Evolutionary conservation across 805 yeast species (phyloP), one percentile per base, ranked within the genome.

Genomic region (Nematodospora valgi): DNA sequence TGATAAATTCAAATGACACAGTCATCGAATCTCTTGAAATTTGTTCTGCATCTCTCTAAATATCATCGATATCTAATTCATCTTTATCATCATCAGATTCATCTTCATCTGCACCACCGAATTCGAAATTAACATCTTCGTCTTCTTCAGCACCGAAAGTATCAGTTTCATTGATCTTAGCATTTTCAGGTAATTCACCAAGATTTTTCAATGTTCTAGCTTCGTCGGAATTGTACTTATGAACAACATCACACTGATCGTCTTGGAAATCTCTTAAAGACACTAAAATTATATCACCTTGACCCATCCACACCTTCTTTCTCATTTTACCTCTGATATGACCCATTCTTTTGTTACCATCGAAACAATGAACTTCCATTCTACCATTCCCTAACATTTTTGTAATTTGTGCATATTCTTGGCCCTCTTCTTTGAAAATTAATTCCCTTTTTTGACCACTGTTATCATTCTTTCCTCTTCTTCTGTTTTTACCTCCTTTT

Each of bases 291-390:
- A 93, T 93, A 62, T 93, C 99, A 71, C 98, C 98, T 64, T 88
- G 98, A 31, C 86, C 86, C 87, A 93, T 89, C 99, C 99, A 93
- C 43, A 93, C 98, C 78, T 91, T 93, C 82, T 93, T 93, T 78
- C 99, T 86, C 70, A 93, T 78, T 62, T 93, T 93, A 54, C 99
- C 99, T 76, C 99, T 86, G 58, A 93, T 93, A 60, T 91, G 98
- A 13, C 95, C 98, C 78, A 88, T 78, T 73, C 99, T 82, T 61
- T 80, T 86, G 50, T 74, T 72, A 47, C 95, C 96, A 58, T 93
- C 99, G 57, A 93, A 93, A 70, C 98, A 93, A 33, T 80, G 64
- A 37, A 95, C 96, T 63, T 89, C 96, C 37, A 93, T 82, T 67
- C 98, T 81, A 47, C 98, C 98, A 59, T 89, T 89, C 63, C 99